Evolutionary conservation across 2,329 filamentous ascomycete genomes (phyloP).

Genomic region (Colletotrichum sp.): DNA sequence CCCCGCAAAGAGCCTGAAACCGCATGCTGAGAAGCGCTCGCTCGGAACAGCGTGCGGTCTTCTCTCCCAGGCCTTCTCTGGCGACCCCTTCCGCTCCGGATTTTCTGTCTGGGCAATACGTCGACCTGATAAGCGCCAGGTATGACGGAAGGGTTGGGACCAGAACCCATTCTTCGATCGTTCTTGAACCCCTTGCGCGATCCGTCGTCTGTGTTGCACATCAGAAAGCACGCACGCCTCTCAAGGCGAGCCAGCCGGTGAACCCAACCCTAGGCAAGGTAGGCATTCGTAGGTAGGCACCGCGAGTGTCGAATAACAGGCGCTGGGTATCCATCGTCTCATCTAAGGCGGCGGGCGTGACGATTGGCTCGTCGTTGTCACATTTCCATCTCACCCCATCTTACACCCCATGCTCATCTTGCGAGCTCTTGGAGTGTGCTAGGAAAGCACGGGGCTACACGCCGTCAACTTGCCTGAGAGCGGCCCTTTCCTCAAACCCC

Average conservation of each 20-base stretch:
- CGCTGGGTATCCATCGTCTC: constrained; percentile 16
- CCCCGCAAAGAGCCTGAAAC: constrained; percentile 18
- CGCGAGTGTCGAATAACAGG: background rate
- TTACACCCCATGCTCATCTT: constrained; percentile 15
- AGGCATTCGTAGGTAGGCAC: background rate
- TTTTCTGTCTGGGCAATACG: background rate
- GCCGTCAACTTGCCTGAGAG: constrained; percentile 1
- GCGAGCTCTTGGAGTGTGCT: constrained; percentile 6
- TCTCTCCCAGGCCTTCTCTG: background rate
- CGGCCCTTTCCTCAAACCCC: constrained; percentile 8
- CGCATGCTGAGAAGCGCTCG: constrained; percentile 4
- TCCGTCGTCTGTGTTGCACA: constrained; percentile 13
- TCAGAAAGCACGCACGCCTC: background rate
- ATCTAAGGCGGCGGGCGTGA: constrained; percentile 10
- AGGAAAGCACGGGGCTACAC: constrained; percentile 2
- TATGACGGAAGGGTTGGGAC: background rate
- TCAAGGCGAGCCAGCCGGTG: background rate
- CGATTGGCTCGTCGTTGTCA: constrained; percentile 14
- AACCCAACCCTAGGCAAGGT: background rate
- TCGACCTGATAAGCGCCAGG: constrained; percentile 14
- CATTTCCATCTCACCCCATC: constrained; percentile 19
- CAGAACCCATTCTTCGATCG: background rate
- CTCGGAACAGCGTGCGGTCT: background rate
- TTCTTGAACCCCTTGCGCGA: constrained; percentile 2
- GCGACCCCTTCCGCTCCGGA: background rate